phyloP scores from a whole-genome alignment of 441 rosid species.

The Cnidoscolus chayamansa region DNA sequence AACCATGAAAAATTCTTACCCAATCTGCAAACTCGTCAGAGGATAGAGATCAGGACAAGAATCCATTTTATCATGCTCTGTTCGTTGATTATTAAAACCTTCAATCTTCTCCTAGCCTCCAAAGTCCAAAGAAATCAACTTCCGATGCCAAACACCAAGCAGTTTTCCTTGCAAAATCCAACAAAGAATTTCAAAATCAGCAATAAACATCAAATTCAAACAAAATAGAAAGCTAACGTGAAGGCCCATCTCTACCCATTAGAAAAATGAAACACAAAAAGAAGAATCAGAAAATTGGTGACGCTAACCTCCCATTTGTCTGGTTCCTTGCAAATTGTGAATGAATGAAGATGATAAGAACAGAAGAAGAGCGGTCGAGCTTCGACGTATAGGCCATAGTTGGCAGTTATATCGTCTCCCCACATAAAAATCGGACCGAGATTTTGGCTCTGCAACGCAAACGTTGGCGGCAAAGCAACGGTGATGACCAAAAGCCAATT shows the following conservation, averaged over 20 bases:
- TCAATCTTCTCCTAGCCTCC: slow-evolving; percentile 3
- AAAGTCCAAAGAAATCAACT: not conserved
- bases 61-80: slow-evolving; percentile 1
- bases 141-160: not conserved
- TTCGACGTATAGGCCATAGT: not conserved
- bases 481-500: not conserved
- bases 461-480: not conserved
- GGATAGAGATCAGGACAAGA: slow-evolving; percentile 10
- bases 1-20: not conserved
- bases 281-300: not conserved
- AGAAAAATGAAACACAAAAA: not conserved
- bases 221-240: not conserved
- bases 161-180: not conserved
- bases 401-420: not conserved
- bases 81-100: not conserved
- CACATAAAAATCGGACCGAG: slow-evolving; percentile 1
- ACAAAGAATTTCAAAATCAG: not conserved
- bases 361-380: not conserved
- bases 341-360: not conserved
- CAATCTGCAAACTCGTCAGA: slow-evolving; percentile 15
- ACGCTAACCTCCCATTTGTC: not conserved
- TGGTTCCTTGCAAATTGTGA: too few relatives aligned
- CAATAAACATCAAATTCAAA: not conserved
- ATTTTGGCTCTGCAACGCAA: not conserved
- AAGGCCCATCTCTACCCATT: too few relatives aligned